Conservation (phyloP, 352 stramenopile species). For the Phytophthora megakarya region DNA sequence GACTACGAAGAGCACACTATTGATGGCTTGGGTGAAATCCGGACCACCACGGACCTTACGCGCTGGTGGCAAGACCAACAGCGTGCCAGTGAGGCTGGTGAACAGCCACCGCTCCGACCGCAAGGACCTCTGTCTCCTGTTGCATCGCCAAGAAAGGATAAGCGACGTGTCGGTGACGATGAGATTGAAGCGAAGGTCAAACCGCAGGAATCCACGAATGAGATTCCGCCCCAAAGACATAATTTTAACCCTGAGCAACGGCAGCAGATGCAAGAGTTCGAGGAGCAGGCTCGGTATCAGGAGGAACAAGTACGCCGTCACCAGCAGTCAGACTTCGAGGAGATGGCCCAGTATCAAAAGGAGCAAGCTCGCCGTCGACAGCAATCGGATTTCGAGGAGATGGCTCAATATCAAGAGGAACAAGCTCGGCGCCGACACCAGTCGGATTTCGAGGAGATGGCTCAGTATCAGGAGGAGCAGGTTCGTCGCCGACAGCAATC, state of each 20-base stretch:
- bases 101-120: constrained; percentile 1
- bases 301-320: constrained; percentile 35
- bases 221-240: constrained; percentile 27
- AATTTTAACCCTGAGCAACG: constrained; percentile 18
- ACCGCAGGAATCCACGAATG: constrained; percentile 34
- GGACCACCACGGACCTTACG: constrained; percentile 50
- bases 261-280: constrained; percentile 33
- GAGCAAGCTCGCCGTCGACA: constrained; percentile 37
- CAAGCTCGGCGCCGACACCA: constrained; percentile 32
- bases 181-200: constrained; percentile 11
- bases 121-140: constrained; percentile 27
- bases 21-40: constrained; percentile 42
- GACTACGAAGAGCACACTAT: constrained; percentile 57
- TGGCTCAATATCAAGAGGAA: constrained; percentile 37
- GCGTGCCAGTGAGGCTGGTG: constrained; percentile 15
- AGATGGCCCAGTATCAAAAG: constrained; percentile 35
- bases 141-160: constrained; percentile 15
- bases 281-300: constrained; percentile 37
- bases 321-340: constrained; percentile 37
- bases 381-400: constrained; percentile 36
- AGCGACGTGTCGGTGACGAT: constrained; percentile 15
- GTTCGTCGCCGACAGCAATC: no score
- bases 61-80: constrained; percentile 54
- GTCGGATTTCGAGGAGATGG: no score
- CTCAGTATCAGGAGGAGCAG: no score